Conservation (phyloP, 208 protist species). For the Spironucleus salmonicida region DNA sequence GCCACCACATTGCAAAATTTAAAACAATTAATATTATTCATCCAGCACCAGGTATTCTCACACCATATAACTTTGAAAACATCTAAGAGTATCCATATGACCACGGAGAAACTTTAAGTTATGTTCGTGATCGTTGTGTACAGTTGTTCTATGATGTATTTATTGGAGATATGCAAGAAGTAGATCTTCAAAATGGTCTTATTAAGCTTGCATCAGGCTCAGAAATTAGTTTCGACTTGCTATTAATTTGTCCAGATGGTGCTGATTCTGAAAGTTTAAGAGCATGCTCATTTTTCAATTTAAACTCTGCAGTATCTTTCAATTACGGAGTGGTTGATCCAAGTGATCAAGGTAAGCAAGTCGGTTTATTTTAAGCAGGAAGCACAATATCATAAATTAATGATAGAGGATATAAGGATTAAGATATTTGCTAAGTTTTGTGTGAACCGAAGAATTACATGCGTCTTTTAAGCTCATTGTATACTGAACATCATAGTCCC, state of each 20-base stretch:
- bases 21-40: slow-evolving; percentile 5
- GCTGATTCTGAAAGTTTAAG: background rate
- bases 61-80: background rate
- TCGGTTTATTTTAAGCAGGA: background rate
- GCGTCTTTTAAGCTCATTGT: background rate
- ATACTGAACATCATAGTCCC: background rate
- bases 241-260: slow-evolving; percentile 17
- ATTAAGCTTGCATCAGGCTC: slow-evolving; percentile 9
- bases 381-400: background rate
- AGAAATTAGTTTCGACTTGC: slow-evolving; percentile 9
- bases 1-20: background rate
- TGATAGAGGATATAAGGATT: slow-evolving; percentile 5
- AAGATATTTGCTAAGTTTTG: background rate
- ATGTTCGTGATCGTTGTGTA: background rate
- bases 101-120: slow-evolving; percentile 4
- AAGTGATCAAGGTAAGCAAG: background rate
- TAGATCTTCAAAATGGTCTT: background rate
- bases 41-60: slow-evolving; percentile 13
- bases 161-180: slow-evolving; percentile 4
- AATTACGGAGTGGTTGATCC: slow-evolving; percentile 20
- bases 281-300: background rate
- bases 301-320: slow-evolving; percentile 10
- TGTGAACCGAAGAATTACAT: background rate
- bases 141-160: background rate
- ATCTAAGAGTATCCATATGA: background rate